Percentiles rank a stretch among this genome's conserved stretches.
These are phyloP conservation scores for Fusarium udum DNA, from an alignment of 2,329 filamentous ascomycete species.

Conservation along the genomic window DNA sequence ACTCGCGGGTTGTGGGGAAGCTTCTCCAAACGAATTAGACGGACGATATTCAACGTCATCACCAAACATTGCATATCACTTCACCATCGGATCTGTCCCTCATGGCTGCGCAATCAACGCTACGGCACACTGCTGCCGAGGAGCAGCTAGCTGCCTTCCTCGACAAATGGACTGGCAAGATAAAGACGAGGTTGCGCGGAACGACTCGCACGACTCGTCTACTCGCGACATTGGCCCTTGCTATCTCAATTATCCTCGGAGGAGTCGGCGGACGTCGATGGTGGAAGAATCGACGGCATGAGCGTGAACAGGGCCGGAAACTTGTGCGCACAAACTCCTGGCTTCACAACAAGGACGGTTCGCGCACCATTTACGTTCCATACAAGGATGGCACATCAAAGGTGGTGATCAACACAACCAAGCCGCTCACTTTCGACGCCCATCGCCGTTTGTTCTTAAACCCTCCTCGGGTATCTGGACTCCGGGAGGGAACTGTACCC, in stretches of 20 bases:
- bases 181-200: slow-evolving; percentile 64
- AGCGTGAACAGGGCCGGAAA: slow-evolving; percentile 83
- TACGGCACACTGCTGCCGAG: slow-evolving; percentile 72
- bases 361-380: slow-evolving; percentile 92
- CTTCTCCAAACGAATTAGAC: slow-evolving; percentile 17
- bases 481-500: slow-evolving; percentile 79
- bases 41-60: slow-evolving; percentile 23
- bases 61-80: neutral
- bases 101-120: slow-evolving; percentile 91
- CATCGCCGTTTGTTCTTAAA: slow-evolving; percentile 93
- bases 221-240: slow-evolving; percentile 78
- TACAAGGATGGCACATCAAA: slow-evolving; percentile 89
- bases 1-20: slow-evolving; percentile 37
- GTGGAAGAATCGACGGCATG: slow-evolving; percentile 77
- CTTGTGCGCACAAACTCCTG: slow-evolving; percentile 92
- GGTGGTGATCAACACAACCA: slow-evolving; percentile 90
- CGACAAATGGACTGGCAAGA: slow-evolving; percentile 65
- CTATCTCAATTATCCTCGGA: slow-evolving; percentile 79
- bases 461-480: slow-evolving; percentile 82
- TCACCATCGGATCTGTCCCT: neutral
- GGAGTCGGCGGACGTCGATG: slow-evolving; percentile 82
- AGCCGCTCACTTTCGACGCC: slow-evolving; percentile 93
- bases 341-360: slow-evolving; percentile 92
- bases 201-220: slow-evolving; percentile 78
- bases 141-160: slow-evolving; percentile 73